These are phyloP conservation scores for Penicillium riverlandense DNA, from an alignment of 495 filamentous ascomycete species.

Conservation along the genomic window DNA sequence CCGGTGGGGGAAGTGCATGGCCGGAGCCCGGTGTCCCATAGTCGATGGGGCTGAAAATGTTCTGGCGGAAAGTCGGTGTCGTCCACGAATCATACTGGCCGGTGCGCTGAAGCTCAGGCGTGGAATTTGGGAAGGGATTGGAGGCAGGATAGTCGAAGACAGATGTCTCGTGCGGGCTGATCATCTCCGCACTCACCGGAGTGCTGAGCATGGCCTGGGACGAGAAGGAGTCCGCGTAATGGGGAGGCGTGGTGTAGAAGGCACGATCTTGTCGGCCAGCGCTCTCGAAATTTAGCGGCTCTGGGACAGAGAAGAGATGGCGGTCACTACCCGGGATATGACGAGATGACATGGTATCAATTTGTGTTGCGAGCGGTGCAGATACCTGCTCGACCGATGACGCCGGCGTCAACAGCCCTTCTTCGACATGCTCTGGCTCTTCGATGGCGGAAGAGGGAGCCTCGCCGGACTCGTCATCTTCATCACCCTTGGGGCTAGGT, in stretches of 20 bases:
- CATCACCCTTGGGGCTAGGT: constrained; percentile 29
- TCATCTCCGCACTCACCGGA: constrained; percentile 19
- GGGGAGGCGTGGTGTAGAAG: constrained; percentile 22
- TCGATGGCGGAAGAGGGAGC: constrained; percentile 5
- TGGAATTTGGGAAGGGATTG: constrained; percentile 18
- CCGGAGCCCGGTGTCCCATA: constrained; percentile 15
- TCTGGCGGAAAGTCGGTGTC: constrained; percentile 30
- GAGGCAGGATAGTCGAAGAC: constrained; percentile 27
- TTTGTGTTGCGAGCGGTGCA: constrained; percentile 20
- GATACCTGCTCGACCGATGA: constrained; percentile 26
- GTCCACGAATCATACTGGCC: constrained; percentile 29
- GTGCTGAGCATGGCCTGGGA: constrained; percentile 24
- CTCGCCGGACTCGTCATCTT: constrained; percentile 23
- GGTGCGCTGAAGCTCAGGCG: constrained; percentile 17
- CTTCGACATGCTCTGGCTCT: constrained; percentile 21
- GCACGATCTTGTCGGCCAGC: constrained; percentile 20
- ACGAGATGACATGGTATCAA: constrained; percentile 12
- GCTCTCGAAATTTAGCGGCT: constrained; percentile 28
- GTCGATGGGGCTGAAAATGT: constrained; percentile 32
- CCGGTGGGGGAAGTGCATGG: constrained; percentile 18
- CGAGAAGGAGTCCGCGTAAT: constrained; percentile 30
- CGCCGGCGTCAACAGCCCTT: constrained; percentile 22
- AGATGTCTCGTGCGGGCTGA: constrained; percentile 26
- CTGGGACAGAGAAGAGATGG: constrained; percentile 18
- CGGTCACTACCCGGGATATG: constrained; percentile 9